A percentile compares a stretch with the other conserved stretches of the same genome.
phyloP scores from a whole-genome alignment of 495 filamentous ascomycete genomes.

The Penicillium pulvis region DNA sequence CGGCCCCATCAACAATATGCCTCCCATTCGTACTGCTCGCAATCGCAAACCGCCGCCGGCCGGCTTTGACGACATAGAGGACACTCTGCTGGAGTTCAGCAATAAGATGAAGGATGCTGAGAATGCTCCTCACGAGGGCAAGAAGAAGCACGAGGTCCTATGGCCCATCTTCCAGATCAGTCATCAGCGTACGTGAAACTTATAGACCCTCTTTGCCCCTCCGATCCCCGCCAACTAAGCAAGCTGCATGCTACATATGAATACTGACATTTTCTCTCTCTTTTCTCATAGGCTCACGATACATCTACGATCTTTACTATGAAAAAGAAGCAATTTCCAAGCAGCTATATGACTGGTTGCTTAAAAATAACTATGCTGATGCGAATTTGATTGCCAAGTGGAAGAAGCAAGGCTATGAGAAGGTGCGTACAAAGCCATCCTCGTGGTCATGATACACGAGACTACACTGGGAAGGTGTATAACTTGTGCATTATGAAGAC shows the following conservation, averaged over 20 bases:
- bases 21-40: constrained; percentile 73
- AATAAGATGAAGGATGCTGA: constrained; percentile 99
- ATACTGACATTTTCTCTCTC: constrained; percentile 5
- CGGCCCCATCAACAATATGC: constrained; percentile 59
- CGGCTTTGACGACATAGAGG: constrained; percentile 95
- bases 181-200: constrained; percentile 72
- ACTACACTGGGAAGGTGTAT: not conserved
- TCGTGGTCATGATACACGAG: not conserved
- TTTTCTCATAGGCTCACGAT: constrained; percentile 62
- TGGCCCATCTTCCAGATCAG: constrained; percentile 98
- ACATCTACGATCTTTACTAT: constrained; percentile 98
- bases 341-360: constrained; percentile 89
- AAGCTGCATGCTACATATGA: not conserved
- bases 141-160: constrained; percentile 82
- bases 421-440: constrained; percentile 50
- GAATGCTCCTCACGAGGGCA: constrained; percentile 73
- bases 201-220: constrained; percentile 1
- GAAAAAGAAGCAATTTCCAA: constrained; percentile 94
- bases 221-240: not conserved
- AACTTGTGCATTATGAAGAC: not conserved
- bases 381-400: constrained; percentile 95
- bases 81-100: constrained; percentile 90
- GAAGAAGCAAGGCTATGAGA: constrained; percentile 99
- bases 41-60: constrained; percentile 90
- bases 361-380: constrained; percentile 97